phyloP scores from a whole-genome alignment of 2,329 filamentous ascomycete species.

The Aureobasidium sp. region DNA sequence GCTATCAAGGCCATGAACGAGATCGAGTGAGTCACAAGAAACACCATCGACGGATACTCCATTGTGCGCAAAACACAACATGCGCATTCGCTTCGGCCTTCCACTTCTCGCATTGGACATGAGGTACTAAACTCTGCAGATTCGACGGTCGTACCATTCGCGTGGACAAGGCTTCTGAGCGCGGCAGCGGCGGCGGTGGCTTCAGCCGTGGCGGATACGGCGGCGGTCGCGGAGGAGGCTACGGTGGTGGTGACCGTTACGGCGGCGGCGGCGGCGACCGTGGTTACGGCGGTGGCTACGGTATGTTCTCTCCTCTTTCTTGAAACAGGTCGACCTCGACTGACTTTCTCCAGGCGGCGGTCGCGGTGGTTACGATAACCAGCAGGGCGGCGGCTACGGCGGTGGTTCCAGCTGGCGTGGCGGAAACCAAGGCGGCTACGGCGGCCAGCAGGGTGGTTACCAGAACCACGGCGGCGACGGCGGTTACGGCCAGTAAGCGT shows the following conservation, averaged over 20 bases:
- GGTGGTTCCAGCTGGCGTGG: slow-evolving; percentile 17
- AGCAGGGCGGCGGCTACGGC: slow-evolving; percentile 12
- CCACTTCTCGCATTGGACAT: background rate
- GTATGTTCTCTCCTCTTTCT: background rate
- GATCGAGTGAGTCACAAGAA: slow-evolving; percentile 58
- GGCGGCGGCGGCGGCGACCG: slow-evolving; percentile 23
- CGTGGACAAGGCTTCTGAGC: slow-evolving; percentile 90
- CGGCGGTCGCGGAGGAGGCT: slow-evolving; percentile 25
- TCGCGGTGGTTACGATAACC: slow-evolving; percentile 17
- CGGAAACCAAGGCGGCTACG: slow-evolving; percentile 19
- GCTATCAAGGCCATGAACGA: slow-evolving; percentile 79
- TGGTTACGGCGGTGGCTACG: slow-evolving; percentile 18
- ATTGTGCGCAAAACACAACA: background rate
- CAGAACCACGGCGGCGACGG: slow-evolving; percentile 7
- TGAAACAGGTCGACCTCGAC: background rate
- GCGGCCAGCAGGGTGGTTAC: slow-evolving; percentile 14
- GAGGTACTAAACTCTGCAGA: slow-evolving; percentile 36
- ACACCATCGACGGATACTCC: slow-evolving; percentile 10
- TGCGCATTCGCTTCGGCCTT: background rate
- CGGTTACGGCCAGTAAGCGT: slow-evolving; percentile 10
- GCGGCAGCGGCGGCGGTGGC: slow-evolving; percentile 51
- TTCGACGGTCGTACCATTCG: slow-evolving; percentile 93
- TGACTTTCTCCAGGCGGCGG: slow-evolving; percentile 15
- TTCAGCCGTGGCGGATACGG: slow-evolving; percentile 32
- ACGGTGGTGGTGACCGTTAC: slow-evolving; percentile 19